Conservation (phyloP, 805 yeast species). For the Danielia reshetovae region DNA sequence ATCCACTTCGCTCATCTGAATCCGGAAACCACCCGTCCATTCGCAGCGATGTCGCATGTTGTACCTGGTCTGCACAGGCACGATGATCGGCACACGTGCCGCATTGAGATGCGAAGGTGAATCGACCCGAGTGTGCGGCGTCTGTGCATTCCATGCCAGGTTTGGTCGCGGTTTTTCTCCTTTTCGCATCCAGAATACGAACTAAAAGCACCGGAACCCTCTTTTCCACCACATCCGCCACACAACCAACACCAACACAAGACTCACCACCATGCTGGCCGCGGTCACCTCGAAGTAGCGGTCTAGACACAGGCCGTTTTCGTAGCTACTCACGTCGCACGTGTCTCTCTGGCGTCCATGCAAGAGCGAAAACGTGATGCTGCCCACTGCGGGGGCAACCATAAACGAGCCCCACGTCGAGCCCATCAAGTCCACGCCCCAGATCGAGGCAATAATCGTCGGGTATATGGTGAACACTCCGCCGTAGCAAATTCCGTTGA, state of each 20-base stretch:
- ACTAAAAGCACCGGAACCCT: slow-evolving; percentile 24
- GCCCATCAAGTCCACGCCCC: slow-evolving; percentile 88
- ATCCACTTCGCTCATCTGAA: no score
- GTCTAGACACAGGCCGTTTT: slow-evolving; percentile 19
- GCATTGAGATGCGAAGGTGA: no score
- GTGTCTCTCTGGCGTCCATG: slow-evolving; percentile 65
- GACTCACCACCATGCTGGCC: slow-evolving; percentile 22
- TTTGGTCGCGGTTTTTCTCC: no score
- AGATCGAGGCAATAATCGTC: slow-evolving; percentile 72
- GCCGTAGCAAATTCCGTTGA: slow-evolving; percentile 75
- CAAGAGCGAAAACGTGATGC: slow-evolving; percentile 60
- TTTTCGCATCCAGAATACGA: no score
- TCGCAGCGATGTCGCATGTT: no score
- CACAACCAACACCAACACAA: slow-evolving; percentile 19
- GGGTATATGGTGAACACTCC: slow-evolving; percentile 85
- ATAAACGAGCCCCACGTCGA: slow-evolving; percentile 90
- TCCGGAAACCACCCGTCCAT: no score
- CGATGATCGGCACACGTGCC: no score
- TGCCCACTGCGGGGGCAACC: slow-evolving; percentile 84
- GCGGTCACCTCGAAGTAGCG: slow-evolving; percentile 27
- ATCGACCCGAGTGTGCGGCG: no score
- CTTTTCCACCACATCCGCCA: slow-evolving; percentile 33
- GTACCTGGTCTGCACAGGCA: no score
- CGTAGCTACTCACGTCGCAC: no score
- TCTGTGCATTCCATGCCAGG: no score